phyloP scores from a whole-genome alignment of 2,329 filamentous ascomycete genomes.

The Pleomassaria siparia region DNA sequence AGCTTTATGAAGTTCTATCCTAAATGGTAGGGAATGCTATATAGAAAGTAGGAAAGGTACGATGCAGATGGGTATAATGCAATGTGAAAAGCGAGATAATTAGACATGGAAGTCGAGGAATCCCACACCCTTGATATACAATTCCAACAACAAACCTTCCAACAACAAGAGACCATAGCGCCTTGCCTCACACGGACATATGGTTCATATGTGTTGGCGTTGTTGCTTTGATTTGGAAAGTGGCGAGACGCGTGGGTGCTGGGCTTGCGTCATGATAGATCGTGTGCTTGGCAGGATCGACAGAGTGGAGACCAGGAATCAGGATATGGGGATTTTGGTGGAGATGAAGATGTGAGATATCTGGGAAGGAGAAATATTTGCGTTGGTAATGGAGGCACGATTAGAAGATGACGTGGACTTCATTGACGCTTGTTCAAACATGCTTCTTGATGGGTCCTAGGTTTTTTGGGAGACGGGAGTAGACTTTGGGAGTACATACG shows the following conservation, averaged over 20 bases:
- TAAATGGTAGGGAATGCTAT: neutral
- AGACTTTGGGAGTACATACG: too few relatives aligned
- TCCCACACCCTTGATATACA: neutral
- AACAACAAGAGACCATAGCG: neutral
- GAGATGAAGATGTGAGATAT: slow-evolving; percentile 2
- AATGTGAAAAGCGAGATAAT: neutral
- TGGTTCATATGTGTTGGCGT: neutral
- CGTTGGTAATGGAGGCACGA: neutral
- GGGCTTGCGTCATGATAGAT: slow-evolving; percentile 37
- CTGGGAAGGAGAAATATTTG: neutral
- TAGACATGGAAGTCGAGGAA: neutral
- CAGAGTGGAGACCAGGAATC: neutral
- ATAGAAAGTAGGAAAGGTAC: neutral
- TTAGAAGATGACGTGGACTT: neutral
- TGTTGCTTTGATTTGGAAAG: slow-evolving; percentile 10
- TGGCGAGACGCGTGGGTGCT: slow-evolving; percentile 27
- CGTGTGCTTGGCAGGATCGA: slow-evolving; percentile 30
- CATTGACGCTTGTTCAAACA: too few relatives aligned
- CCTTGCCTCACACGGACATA: neutral
- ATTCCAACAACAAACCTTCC: neutral
- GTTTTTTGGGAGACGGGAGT: too few relatives aligned
- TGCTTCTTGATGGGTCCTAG: too few relatives aligned
- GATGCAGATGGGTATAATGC: neutral
- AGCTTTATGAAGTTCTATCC: neutral
- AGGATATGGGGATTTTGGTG: neutral